Evolutionary conservation across 352 stramenopile species (phyloP).

Genomic region (Pythium volutum): DNA sequence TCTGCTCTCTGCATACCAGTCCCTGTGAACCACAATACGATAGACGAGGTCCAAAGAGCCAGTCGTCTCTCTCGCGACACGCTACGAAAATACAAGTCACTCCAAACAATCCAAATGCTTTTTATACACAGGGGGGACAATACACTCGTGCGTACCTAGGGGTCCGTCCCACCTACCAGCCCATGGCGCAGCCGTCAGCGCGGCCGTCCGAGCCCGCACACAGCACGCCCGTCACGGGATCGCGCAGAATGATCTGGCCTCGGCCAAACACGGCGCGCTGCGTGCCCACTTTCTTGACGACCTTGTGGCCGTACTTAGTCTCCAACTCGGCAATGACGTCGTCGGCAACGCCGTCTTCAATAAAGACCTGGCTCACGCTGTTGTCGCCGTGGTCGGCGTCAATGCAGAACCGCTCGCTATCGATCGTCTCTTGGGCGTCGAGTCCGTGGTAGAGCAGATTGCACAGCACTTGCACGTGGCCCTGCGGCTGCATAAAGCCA

Average conservation of each 20-base stretch:
- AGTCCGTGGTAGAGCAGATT: constrained; percentile 84
- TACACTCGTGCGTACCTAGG: no score
- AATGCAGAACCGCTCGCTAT: constrained; percentile 94
- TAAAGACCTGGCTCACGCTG: constrained; percentile 58
- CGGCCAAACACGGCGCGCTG: constrained; percentile 63
- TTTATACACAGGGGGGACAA: no score
- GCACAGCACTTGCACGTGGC: constrained; percentile 93
- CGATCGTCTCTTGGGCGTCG: constrained; percentile 90
- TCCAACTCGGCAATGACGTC: constrained; percentile 70
- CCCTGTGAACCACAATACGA: neutral
- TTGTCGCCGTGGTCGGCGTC: constrained; percentile 66
- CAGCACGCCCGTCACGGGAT: constrained; percentile 85
- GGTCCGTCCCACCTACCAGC: constrained; percentile 45
- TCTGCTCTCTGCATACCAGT: neutral
- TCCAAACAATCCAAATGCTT: no score
- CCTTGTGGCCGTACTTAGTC: constrained; percentile 71
- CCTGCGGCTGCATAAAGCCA: constrained; percentile 97
- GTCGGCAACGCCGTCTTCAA: constrained; percentile 82
- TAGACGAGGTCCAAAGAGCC: no score
- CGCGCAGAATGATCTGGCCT: constrained; percentile 82
- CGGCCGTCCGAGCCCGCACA: constrained; percentile 94
- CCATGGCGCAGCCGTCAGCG: constrained; percentile 93
- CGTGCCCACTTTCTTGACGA: constrained; percentile 36
- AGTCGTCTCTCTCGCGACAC: neutral
- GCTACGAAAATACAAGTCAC: no score